These are phyloP conservation scores for Fonsecaea erecta DNA, from an alignment of 2,329 filamentous ascomycete genomes.

Conservation along the genomic window DNA sequence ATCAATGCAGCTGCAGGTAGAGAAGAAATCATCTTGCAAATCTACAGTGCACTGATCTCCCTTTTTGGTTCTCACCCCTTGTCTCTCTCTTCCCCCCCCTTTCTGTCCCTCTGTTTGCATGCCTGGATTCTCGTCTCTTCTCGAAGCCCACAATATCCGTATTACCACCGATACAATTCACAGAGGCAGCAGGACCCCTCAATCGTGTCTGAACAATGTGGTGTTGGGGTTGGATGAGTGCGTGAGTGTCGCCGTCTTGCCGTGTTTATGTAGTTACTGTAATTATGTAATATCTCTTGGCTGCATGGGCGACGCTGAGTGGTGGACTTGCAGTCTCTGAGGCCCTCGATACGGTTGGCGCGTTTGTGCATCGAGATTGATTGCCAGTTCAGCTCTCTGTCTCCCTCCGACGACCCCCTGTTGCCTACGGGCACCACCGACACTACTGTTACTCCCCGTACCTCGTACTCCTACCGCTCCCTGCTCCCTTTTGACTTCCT, in stretches of 20 bases:
- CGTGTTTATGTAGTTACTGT: no score
- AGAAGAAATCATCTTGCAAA: neutral
- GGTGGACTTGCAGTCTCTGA: slow-evolving; percentile 11
- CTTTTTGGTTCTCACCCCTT: no score
- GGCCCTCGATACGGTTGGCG: neutral
- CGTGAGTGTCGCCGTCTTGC: no score
- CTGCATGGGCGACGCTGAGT: slow-evolving; percentile 16
- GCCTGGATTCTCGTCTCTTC: neutral
- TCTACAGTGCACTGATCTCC: neutral
- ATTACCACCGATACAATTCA: neutral
- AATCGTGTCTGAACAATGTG: neutral
- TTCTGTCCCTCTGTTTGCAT: neutral
- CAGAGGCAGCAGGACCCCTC: neutral
- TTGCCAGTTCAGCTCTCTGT: neutral
- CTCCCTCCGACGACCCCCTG: neutral
- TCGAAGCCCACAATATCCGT: neutral
- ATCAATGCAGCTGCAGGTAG: neutral
- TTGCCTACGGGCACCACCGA: neutral
- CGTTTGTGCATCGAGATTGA: slow-evolving; percentile 10
- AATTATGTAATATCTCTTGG: no score
- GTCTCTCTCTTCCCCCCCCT: neutral
- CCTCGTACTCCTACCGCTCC: neutral
- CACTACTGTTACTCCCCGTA: neutral
- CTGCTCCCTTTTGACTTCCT: neutral
- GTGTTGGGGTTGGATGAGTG: neutral